These are phyloP conservation scores for Metschnikowia aberdeeniae DNA, from an alignment of 805 yeast genomes.

Conservation along the genomic window DNA sequence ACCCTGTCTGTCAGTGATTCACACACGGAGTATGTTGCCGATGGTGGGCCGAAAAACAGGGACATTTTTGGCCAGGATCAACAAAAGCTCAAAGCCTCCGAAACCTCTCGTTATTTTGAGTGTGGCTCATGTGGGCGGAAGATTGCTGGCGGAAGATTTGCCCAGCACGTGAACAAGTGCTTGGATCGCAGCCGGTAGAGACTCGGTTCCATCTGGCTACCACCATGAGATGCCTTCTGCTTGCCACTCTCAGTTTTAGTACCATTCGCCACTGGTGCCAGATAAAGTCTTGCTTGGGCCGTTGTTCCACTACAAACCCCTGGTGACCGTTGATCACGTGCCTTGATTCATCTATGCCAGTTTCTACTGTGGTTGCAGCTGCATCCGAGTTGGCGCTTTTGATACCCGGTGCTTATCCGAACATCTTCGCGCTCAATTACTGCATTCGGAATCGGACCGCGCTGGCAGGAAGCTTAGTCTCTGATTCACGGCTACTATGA, in stretches of 20 bases:
- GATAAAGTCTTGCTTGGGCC: too few species aligned
- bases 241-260: too few species aligned
- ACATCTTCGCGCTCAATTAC: too few species aligned
- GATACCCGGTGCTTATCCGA: not conserved
- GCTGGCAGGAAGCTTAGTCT: too few species aligned
- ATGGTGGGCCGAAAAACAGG: conserved; percentile 10
- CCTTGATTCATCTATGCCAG: not conserved
- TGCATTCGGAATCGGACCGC: not conserved
- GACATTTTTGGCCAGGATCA: conserved; percentile 54
- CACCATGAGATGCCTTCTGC: too few species aligned
- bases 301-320: conserved; percentile 56
- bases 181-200: conserved; percentile 56
- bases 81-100: conserved; percentile 38
- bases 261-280: too few species aligned
- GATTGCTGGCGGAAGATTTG: conserved; percentile 88
- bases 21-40: conserved; percentile 1
- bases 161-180: conserved; percentile 90
- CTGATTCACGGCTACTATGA: too few species aligned
- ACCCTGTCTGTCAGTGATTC: conserved; percentile 1
- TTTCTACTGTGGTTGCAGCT: not conserved
- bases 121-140: conserved; percentile 83
- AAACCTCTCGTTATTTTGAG: conserved; percentile 56
- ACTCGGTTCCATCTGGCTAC: too few species aligned
- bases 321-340: conserved; percentile 51
- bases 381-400: not conserved